Evolutionary conservation across 441 rosid genomes (phyloP).

Genomic region (Croton laevigatus): DNA sequence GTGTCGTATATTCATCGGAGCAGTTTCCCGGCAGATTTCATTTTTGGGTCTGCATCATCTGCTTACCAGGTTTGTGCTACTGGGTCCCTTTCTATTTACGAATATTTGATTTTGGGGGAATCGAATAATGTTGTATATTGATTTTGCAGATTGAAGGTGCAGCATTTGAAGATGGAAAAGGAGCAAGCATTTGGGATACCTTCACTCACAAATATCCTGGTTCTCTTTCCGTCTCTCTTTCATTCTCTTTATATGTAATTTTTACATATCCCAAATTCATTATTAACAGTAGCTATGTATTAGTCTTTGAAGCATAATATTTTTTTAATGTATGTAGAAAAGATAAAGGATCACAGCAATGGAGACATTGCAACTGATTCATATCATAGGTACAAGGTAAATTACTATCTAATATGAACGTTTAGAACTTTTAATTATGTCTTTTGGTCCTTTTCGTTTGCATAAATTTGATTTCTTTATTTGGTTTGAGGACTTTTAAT

Average conservation of each 20-base stretch:
- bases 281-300: too few relatives aligned
- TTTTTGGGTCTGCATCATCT: conserved; percentile 82
- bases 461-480: too few relatives aligned
- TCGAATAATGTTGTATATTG: background rate
- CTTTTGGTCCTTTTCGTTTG: too few relatives aligned
- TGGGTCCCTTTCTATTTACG: too few relatives aligned
- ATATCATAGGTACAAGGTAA: conserved; percentile 23
- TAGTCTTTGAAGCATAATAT: background rate
- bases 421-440: background rate
- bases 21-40: conserved; percentile 67
- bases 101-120: background rate
- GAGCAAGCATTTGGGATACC: conserved; percentile 54
- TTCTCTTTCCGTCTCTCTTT: background rate
- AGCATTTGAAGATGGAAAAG: conserved; percentile 44
- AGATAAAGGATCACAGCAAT: conserved; percentile 12
- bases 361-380: conserved; percentile 15
- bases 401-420: background rate
- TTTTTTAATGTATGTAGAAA: background rate
- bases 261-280: background rate
- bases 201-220: conserved; percentile 17
- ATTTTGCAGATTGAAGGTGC: conserved; percentile 57
- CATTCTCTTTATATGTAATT: background rate
- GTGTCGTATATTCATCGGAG: too few relatives aligned
- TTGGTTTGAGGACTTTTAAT: background rate
- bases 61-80: conserved; percentile 35